These are phyloP conservation scores for Daldinia sp. DNA, from an alignment of 2,329 filamentous ascomycete genomes.

Conservation along the genomic window DNA sequence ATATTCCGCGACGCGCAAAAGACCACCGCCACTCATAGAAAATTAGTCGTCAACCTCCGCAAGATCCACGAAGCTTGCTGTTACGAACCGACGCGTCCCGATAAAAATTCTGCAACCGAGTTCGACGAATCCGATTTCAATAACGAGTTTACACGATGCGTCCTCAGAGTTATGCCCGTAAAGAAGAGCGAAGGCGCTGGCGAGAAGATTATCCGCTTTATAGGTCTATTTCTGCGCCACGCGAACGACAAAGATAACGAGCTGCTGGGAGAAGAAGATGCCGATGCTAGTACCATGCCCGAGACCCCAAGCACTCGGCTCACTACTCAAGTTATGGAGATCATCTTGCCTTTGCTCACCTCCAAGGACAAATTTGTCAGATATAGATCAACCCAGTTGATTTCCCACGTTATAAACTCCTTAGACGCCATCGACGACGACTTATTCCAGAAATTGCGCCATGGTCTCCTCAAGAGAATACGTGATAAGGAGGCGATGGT, in stretches of 20 bases:
- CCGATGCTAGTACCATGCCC: slow-evolving; percentile 76
- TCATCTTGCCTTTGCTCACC: slow-evolving; percentile 79
- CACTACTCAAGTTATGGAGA: slow-evolving; percentile 77
- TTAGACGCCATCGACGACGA: slow-evolving; percentile 93
- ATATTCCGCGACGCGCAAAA: slow-evolving; percentile 87
- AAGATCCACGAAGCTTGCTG: slow-evolving; percentile 91
- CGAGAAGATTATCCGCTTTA: slow-evolving; percentile 85
- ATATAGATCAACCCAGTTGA: slow-evolving; percentile 88
- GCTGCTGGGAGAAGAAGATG: slow-evolving; percentile 72
- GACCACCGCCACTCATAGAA: slow-evolving; percentile 89
- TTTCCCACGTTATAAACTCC: slow-evolving; percentile 92
- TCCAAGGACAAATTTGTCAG: slow-evolving; percentile 94
- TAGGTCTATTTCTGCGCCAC: slow-evolving; percentile 86
- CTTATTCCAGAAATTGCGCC: slow-evolving; percentile 83
- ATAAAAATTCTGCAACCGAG: slow-evolving; percentile 69
- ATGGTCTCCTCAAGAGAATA: slow-evolving; percentile 84
- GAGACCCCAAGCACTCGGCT: slow-evolving; percentile 89
- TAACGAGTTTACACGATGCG: slow-evolving; percentile 83
- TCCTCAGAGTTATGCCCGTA: slow-evolving; percentile 83
- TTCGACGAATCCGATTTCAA: slow-evolving; percentile 91
- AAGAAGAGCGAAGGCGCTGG: slow-evolving; percentile 93
- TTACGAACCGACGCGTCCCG: slow-evolving; percentile 69
- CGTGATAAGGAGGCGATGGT: slow-evolving; percentile 95
- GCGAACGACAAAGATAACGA: slow-evolving; percentile 78
- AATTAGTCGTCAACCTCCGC: slow-evolving; percentile 85